Percentiles rank a stretch among this genome's conserved stretches.
Evolutionary conservation across 495 filamentous ascomycete genomes (phyloP).

Genomic region (Penicillium paxilli): DNA sequence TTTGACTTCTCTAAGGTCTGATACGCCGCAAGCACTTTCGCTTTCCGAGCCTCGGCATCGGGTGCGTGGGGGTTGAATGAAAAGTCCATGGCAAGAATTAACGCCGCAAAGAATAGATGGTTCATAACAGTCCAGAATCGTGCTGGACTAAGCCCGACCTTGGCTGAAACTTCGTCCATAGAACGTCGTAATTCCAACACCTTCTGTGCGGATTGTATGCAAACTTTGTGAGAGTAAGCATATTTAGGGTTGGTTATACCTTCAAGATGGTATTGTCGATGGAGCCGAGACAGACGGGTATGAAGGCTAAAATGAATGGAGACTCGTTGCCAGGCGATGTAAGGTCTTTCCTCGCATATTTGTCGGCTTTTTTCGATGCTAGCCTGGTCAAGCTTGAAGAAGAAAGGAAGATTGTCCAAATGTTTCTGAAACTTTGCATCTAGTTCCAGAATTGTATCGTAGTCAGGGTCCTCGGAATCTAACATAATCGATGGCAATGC

Average conservation of each 20-base stretch:
- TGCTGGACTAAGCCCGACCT: slow-evolving; percentile 11
- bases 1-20: slow-evolving; percentile 23
- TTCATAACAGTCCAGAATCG: slow-evolving; percentile 27
- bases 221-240: slow-evolving; percentile 26
- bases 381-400: slow-evolving; percentile 19
- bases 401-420: slow-evolving; percentile 19
- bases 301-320: slow-evolving; percentile 24
- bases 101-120: slow-evolving; percentile 29
- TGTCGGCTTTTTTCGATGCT: slow-evolving; percentile 20
- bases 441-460: slow-evolving; percentile 23
- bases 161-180: slow-evolving; percentile 23
- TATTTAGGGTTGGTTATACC: slow-evolving; percentile 26
- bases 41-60: slow-evolving; percentile 20
- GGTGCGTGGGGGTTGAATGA: slow-evolving; percentile 26
- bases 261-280: slow-evolving; percentile 30
- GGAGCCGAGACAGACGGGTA: slow-evolving; percentile 29
- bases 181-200: slow-evolving; percentile 26
- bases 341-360: slow-evolving; percentile 24
- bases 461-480: slow-evolving; percentile 19
- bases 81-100: slow-evolving; percentile 30
- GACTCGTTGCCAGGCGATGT: slow-evolving; percentile 25
- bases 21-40: slow-evolving; percentile 25
- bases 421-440: slow-evolving; percentile 19
- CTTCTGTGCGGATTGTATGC: slow-evolving; percentile 27
- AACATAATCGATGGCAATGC: slow-evolving; percentile 22